These are phyloP conservation scores for Zea mays DNA, from an alignment of 176 grass and related monocot genomes.

Conservation along the genomic window DNA sequence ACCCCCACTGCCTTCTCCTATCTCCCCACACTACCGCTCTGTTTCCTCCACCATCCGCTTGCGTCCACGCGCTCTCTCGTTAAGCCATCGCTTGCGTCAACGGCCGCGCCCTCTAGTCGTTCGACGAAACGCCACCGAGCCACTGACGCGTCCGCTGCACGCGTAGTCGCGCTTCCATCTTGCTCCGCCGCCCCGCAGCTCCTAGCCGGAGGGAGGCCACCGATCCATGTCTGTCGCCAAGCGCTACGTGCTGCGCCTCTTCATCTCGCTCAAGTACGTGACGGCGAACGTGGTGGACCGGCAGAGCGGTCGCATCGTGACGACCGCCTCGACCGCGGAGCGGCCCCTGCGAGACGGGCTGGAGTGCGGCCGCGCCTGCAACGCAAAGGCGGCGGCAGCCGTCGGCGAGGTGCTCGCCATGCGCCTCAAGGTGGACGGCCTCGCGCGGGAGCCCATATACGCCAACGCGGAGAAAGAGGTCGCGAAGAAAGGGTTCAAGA, in stretches of 20 bases:
- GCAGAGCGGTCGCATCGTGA: constrained; percentile 65
- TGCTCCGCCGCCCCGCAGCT: neutral
- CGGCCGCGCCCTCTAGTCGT: neutral
- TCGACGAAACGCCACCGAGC: constrained; percentile 42
- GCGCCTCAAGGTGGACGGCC: constrained; percentile 81
- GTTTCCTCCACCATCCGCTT: neutral
- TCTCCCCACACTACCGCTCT: neutral
- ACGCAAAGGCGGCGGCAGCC: constrained; percentile 76
- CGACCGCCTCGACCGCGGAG: constrained; percentile 77
- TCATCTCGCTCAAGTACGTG: constrained; percentile 97
- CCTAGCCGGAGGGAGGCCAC: too few species aligned
- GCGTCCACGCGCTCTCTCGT: neutral
- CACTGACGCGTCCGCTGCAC: neutral
- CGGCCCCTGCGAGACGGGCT: constrained; percentile 66
- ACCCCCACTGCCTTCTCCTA: neutral
- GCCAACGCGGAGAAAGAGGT: constrained; percentile 69
- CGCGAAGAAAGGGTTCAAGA: constrained; percentile 91
- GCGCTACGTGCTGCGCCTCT: constrained; percentile 84
- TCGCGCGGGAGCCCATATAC: constrained; percentile 68
- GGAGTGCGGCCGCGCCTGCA: constrained; percentile 76
- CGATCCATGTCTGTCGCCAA: constrained; percentile 47
- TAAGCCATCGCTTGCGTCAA: neutral
- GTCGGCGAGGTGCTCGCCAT: constrained; percentile 85
- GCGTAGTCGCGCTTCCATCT: neutral
- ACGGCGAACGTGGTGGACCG: constrained; percentile 94